Conservation (phyloP, 2,329 filamentous ascomycete species). For the Coniochaeta sp. region DNA sequence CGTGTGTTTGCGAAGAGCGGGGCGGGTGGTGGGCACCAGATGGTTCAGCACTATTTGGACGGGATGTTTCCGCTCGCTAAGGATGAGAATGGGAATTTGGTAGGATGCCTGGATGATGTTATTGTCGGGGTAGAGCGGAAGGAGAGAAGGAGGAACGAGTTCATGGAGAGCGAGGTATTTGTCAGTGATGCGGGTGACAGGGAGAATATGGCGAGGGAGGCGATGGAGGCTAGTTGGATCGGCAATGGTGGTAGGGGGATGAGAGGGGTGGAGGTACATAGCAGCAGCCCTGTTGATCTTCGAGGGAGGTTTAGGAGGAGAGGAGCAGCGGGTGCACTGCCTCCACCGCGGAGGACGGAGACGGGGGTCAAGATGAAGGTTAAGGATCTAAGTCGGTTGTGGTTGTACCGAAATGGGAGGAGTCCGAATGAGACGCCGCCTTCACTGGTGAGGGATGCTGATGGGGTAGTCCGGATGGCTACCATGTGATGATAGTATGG, state of each 20-base stretch:
- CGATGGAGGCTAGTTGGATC: slow-evolving; percentile 38
- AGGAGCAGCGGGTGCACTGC: not conserved
- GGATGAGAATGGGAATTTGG: not conserved
- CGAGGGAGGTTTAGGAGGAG: slow-evolving; percentile 7
- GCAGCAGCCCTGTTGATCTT: slow-evolving; percentile 14
- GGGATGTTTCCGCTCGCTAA: slow-evolving; percentile 49
- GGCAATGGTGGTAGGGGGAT: slow-evolving; percentile 27
- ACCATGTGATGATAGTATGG: not conserved
- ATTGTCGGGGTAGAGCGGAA: slow-evolving; percentile 18
- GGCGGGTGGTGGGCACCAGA: slow-evolving; percentile 45
- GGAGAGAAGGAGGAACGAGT: slow-evolving; percentile 31
- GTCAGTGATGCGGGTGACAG: slow-evolving; percentile 35
- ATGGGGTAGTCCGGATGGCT: not conserved
- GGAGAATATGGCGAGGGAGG: slow-evolving; percentile 34
- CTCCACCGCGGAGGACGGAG: slow-evolving; percentile 12
- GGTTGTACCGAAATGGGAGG: slow-evolving; percentile 54
- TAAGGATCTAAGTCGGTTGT: slow-evolving; percentile 53
- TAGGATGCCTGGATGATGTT: not conserved
- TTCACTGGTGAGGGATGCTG: not conserved
- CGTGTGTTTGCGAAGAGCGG: slow-evolving; percentile 49
- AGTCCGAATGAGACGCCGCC: slow-evolving; percentile 27
- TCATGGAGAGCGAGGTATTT: slow-evolving; percentile 52
- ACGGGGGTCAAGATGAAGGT: slow-evolving; percentile 35
- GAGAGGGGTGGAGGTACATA: slow-evolving; percentile 20
- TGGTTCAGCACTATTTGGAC: slow-evolving; percentile 55